Conservation (phyloP, 2,329 filamentous ascomycete genomes). For the Aureobasidium sp. region DNA sequence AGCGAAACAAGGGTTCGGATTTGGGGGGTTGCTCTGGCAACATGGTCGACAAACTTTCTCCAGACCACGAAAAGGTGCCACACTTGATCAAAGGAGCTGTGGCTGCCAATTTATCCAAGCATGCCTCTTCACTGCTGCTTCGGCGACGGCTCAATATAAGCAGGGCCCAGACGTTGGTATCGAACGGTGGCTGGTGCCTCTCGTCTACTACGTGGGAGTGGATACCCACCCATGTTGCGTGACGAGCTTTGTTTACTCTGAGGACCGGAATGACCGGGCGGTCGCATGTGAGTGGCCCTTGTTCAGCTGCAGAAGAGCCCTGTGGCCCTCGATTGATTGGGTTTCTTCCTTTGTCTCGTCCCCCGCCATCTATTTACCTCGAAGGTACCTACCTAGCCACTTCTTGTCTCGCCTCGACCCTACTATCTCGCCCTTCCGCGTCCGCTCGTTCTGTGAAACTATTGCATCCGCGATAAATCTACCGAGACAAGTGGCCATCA, state of each 20-base stretch:
- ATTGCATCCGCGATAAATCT: conserved; percentile 2
- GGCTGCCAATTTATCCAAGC: conserved; percentile 10
- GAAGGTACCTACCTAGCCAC: conserved; percentile 11
- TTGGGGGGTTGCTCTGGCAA: conserved; percentile 7
- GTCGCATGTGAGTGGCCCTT: conserved; percentile 3
- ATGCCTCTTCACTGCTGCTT: conserved; percentile 5
- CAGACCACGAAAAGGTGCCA: neutral
- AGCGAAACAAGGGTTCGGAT: conserved; percentile 6
- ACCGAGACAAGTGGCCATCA: neutral
- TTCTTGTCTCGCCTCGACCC: neutral
- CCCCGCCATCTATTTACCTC: conserved; percentile 11
- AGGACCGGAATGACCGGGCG: conserved; percentile 7
- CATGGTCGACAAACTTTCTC: neutral
- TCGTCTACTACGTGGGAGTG: neutral
- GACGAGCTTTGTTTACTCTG: conserved; percentile 11
- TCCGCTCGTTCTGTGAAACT: conserved; percentile 3
- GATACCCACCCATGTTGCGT: neutral
- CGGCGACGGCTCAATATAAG: neutral
- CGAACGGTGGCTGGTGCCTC: conserved; percentile 10
- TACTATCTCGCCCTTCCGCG: neutral
- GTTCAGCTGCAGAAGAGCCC: conserved; percentile 2
- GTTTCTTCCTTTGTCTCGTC: neutral
- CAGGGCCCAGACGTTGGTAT: conserved; percentile 9
- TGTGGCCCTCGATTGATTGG: conserved; percentile 6
- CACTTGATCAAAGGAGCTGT: neutral